Evolutionary conservation across 768 basidiomycete genomes (phyloP), one percentile per base, ranked within the genome.

Genomic region (Mycena vulgaris): DNA sequence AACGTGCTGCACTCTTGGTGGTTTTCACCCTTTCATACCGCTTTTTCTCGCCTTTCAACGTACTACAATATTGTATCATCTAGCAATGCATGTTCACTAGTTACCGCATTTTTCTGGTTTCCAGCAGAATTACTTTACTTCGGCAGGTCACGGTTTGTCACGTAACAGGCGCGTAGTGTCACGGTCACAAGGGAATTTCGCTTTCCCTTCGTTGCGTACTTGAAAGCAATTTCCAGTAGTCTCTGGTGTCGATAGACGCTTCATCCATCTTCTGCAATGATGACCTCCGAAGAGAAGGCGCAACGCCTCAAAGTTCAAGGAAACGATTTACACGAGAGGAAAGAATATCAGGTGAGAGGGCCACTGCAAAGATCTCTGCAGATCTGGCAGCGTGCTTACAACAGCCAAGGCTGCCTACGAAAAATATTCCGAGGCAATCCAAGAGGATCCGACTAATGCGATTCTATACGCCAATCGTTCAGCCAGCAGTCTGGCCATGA

Each of bases 401-500:
- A n/a, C n/a, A n/a, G n/a, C n/a, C n/a, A n/a, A 37, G 35, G 57
- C 48, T 31, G 68, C 68, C 3, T 78, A 80, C 62, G 63, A 75
- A 6, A 85, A 85, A 66, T 87, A 85, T 68, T 76, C 82, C 5
- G 78, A 82, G 52, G 86, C 85, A 8, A 84, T 87, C 69, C 77
- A 78, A 58, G 75, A 78, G 62, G 80, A 84, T 55, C 79, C 79
- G 14, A 73, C 77, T n/a, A 87, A 86, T 35, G 82, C 85, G 0
- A 75, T 87, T 5, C 75, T 86, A 16, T 86, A 82, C 71, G 80
- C 83, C 25, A 88, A 87, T 71, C 83, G 86, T 19, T 83, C 86
- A 2, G 86, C 85, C 27, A 80, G 80, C 45, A 75, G 75, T 37
- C 64, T 84, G 49, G 76, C 77, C 2, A 73, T 85, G 76, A 81